These are phyloP conservation scores for Blastobotrys muscicola DNA, from an alignment of 805 yeast species.

Conservation along the genomic window DNA sequence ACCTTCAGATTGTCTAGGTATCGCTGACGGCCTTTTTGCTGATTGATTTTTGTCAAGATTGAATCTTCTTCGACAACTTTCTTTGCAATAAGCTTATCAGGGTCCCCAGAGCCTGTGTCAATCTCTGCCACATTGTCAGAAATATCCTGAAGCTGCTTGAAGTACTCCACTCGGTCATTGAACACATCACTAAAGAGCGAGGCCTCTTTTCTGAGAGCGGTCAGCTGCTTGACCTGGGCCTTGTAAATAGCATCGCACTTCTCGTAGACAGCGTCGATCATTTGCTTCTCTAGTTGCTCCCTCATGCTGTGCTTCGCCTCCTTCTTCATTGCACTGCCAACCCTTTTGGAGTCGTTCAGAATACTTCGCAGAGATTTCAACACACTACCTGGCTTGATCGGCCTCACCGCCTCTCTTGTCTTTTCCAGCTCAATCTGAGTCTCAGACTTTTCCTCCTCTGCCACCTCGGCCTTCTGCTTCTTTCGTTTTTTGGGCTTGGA, in stretches of 20 bases:
- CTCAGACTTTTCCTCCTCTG: slow-evolving; percentile 14
- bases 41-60: slow-evolving; percentile 13
- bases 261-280: not conserved
- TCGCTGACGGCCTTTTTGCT: slow-evolving; percentile 25
- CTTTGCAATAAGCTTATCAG: slow-evolving; percentile 17
- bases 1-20: slow-evolving; percentile 39
- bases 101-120: slow-evolving; percentile 26
- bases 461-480: slow-evolving; percentile 6
- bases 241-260: not conserved
- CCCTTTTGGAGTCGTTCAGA: slow-evolving; percentile 2
- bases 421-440: slow-evolving; percentile 16
- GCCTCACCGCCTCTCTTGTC: slow-evolving; percentile 15
- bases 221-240: slow-evolving; percentile 7
- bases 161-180: slow-evolving; percentile 75
- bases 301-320: no score
- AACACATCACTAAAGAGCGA: slow-evolving; percentile 52
- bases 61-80: slow-evolving; percentile 15
- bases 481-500: slow-evolving; percentile 15
- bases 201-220: slow-evolving; percentile 10
- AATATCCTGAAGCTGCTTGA: slow-evolving; percentile 71
- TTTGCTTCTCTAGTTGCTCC: not conserved
- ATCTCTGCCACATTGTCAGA: slow-evolving; percentile 70
- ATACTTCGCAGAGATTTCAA: slow-evolving; percentile 5
- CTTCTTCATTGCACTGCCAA: slow-evolving; percentile 2
- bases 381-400: slow-evolving; percentile 5